Evolutionary conservation across 805 yeast genomes (phyloP).

Genomic region (Suhomyces xylopsoci): DNA sequence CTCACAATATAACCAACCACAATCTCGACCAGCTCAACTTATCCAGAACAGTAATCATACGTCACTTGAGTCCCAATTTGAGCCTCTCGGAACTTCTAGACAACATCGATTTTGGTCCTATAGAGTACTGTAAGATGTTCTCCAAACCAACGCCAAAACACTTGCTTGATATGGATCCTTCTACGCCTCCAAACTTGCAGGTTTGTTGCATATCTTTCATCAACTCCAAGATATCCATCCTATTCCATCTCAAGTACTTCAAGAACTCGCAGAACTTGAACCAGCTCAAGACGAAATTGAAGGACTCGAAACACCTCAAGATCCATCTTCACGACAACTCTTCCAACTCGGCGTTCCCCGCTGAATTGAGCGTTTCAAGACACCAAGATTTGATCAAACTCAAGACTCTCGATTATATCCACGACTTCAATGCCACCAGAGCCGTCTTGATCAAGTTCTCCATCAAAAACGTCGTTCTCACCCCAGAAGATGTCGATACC

Average conservation of each 20-base stretch:
- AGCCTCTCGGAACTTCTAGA: conserved; percentile 37
- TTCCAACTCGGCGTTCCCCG: not conserved
- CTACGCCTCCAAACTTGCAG: conserved; percentile 16
- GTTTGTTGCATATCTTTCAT: conserved; percentile 37
- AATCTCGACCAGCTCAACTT: conserved; percentile 34
- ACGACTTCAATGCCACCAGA: conserved; percentile 39
- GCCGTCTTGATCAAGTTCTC: conserved; percentile 19
- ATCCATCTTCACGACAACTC: conserved; percentile 26
- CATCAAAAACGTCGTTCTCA: conserved; percentile 3
- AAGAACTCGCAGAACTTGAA: conserved; percentile 24
- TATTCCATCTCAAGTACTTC: conserved; percentile 31
- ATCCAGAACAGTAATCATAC: conserved; percentile 35
- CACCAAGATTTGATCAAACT: conserved; percentile 35
- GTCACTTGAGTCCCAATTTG: conserved; percentile 24
- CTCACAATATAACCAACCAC: conserved; percentile 12
- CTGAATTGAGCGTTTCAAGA: not conserved
- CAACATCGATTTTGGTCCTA: conserved; percentile 54
- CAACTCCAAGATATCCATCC: conserved; percentile 30
- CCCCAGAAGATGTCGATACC: conserved; percentile 10
- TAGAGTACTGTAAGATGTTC: conserved; percentile 53
- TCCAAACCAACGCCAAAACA: conserved; percentile 25
- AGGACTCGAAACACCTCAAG: conserved; percentile 25
- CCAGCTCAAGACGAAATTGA: conserved; percentile 21
- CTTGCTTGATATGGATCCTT: conserved; percentile 8
- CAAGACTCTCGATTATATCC: conserved; percentile 40